Base-by-base conservation (phyloP, 2,329 filamentous ascomycete genomes). In the Neonectria hederae region DNA sequence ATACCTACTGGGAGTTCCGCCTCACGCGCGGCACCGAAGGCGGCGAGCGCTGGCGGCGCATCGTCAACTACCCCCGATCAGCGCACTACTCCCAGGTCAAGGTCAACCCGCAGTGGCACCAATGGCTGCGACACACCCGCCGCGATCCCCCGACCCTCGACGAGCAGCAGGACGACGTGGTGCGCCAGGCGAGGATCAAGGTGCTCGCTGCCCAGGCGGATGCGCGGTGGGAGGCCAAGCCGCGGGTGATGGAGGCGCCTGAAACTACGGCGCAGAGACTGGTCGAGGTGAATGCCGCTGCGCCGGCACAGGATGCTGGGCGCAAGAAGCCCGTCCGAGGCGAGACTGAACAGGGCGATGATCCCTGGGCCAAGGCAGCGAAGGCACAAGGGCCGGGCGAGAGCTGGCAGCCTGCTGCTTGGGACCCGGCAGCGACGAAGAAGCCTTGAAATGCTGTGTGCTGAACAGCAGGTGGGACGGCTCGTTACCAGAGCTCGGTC, bases 1-100 rank as follows among this genome's bases (percentile, higher is more conserved):
- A 91, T 79, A 90, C 89, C 4, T 91, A 86, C 80, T 91, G 89
- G 88, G 87, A 90, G 72, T 90, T 91, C 78, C 83, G 83, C 63
- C 84, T 89, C 68, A 71, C 78, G 7, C 81, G 83, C 59, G 78
- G 78, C 64, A 72, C 76, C 60, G 70, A 67, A 28, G 66, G 66
- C 60, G 66, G 76, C 38, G 77, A 81, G 53, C 84, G 86, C 68
- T 86, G 85, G 83, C 86, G 88, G 32, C 86, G 88, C 74, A 89
- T 90, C 67, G 87, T 90, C 53, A 74, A 87, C 70, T 89, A 87
- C 76, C 87, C 87, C 11, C 78, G 81, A 53, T 80, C 80, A 46
- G 83, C 83, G 3, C 86, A 87, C 75, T 81, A 82, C 72, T 85
- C 82, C 70, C 83, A 86, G 35, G 83, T 90, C 58, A 78, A 78